Conservation (phyloP, 768 basidiomycete species). For the Lactarius trivialis region DNA sequence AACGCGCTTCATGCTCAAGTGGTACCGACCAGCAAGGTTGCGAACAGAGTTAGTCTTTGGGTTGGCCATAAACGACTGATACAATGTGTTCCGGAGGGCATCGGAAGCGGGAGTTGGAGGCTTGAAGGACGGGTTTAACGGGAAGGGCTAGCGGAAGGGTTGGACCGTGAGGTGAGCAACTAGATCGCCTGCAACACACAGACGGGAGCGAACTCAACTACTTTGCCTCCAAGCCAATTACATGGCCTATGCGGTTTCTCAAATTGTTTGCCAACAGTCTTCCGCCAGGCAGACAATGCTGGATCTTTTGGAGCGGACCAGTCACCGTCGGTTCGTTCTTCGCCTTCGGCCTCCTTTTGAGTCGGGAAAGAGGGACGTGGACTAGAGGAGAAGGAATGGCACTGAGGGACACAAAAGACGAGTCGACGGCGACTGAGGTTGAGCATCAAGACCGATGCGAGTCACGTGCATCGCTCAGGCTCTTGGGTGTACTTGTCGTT, state of each 20-base stretch:
- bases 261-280: constrained; percentile 17
- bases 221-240: constrained; percentile 56
- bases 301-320: constrained; percentile 4
- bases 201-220: constrained; percentile 41
- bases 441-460: constrained; percentile 10
- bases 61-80: constrained; percentile 51
- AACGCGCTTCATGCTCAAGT: constrained; percentile 69
- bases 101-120: constrained; percentile 76
- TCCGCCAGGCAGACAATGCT: constrained; percentile 7
- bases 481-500: neutral
- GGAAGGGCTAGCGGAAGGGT: constrained; percentile 60
- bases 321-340: constrained; percentile 22
- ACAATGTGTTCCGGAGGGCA: constrained; percentile 48
- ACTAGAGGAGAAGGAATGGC: neutral
- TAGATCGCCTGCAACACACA: neutral
- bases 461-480: neutral
- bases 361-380: neutral
- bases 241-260: constrained; percentile 31
- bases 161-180: constrained; percentile 18
- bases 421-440: constrained; percentile 2
- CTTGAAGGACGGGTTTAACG: constrained; percentile 76
- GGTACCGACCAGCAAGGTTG: constrained; percentile 51
- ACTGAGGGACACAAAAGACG: neutral
- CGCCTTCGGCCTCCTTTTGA: neutral
- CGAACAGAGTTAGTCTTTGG: constrained; percentile 52